These are phyloP conservation scores for Berberis vulgaris DNA, from an alignment of 164 flowering plant species.

Conservation along the genomic window DNA sequence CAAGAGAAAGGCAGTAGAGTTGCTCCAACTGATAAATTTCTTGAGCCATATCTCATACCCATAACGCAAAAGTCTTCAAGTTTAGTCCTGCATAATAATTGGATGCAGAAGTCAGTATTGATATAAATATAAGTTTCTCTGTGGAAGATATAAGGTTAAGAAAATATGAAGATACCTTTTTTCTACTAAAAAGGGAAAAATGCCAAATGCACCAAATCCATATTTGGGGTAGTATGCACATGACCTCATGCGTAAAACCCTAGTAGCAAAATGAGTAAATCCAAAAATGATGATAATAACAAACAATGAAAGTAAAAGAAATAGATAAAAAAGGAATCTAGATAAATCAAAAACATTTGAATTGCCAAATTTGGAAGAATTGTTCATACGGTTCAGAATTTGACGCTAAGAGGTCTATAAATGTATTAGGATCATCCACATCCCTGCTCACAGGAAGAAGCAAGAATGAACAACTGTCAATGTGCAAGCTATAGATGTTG, in stretches of 20 bases:
- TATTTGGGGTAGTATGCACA: constrained; percentile 67
- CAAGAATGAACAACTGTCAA: background rate
- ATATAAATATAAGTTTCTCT: background rate
- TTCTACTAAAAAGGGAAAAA: constrained; percentile 51
- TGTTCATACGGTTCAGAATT: constrained; percentile 71
- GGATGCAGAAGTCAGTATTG: background rate
- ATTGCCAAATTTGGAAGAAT: background rate
- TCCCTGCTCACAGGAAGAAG: constrained; percentile 40
- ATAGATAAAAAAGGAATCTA: background rate
- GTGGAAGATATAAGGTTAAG: background rate
- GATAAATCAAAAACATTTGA: background rate
- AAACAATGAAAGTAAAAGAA: background rate
- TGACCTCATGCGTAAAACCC: constrained; percentile 72
- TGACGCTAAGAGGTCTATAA: constrained; percentile 75
- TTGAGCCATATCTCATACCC: constrained; percentile 89
- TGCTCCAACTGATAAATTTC: constrained; percentile 66
- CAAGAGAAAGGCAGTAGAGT: constrained; percentile 59
- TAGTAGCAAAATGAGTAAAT: constrained; percentile 14
- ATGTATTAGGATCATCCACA: constrained; percentile 83
- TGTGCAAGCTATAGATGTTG: background rate
- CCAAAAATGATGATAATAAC: background rate
- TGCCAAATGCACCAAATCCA: constrained; percentile 89
- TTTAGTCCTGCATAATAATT: constrained; percentile 34
- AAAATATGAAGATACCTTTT: constrained; percentile 39
- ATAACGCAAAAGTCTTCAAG: constrained; percentile 62